A percentile compares a stretch with the other conserved stretches of the same genome.
These are phyloP conservation scores for Hypoxylon sp. DNA, from an alignment of 2,329 filamentous ascomycete genomes.

Conservation along the genomic window DNA sequence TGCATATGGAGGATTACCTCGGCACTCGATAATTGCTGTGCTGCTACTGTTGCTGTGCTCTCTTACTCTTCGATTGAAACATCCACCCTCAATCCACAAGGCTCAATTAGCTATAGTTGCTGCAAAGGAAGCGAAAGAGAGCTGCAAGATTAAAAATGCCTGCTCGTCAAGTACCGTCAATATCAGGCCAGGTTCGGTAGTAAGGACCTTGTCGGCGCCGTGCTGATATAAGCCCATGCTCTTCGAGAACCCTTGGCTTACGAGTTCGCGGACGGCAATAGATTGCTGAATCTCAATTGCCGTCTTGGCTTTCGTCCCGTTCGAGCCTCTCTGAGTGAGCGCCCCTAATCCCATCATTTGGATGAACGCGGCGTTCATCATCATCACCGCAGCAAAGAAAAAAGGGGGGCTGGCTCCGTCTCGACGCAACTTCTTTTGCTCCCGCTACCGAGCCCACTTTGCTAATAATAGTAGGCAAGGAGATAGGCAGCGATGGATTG, in stretches of 20 bases:
- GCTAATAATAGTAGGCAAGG: constrained; percentile 32
- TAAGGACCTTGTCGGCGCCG: neutral
- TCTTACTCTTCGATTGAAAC: constrained; percentile 18
- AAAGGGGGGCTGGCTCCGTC: constrained; percentile 1
- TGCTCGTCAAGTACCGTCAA: constrained; percentile 12
- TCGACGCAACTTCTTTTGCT: constrained; percentile 11
- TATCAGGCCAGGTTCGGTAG: constrained; percentile 1
- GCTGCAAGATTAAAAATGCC: constrained; percentile 14
- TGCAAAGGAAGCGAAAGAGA: constrained; percentile 8
- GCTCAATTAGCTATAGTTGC: constrained; percentile 13
- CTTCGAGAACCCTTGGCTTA: constrained; percentile 22
- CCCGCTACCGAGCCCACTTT: neutral
- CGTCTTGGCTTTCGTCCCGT: constrained; percentile 16
- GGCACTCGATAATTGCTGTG: constrained; percentile 11
- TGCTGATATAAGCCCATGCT: constrained; percentile 26
- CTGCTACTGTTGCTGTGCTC: constrained; percentile 18
- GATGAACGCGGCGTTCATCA: constrained; percentile 10
- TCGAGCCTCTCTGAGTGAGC: neutral
- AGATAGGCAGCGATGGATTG: neutral
- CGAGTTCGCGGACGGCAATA: constrained; percentile 7
- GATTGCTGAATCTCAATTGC: constrained; percentile 12
- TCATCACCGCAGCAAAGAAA: neutral
- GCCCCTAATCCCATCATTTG: constrained; percentile 3
- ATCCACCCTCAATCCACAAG: constrained; percentile 13
- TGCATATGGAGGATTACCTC: constrained; percentile 22